Percentiles rank a stretch among this genome's conserved stretches.
phyloP scores from a whole-genome alignment of 768 basidiomycete species.

The Rubroboletus satanas region DNA sequence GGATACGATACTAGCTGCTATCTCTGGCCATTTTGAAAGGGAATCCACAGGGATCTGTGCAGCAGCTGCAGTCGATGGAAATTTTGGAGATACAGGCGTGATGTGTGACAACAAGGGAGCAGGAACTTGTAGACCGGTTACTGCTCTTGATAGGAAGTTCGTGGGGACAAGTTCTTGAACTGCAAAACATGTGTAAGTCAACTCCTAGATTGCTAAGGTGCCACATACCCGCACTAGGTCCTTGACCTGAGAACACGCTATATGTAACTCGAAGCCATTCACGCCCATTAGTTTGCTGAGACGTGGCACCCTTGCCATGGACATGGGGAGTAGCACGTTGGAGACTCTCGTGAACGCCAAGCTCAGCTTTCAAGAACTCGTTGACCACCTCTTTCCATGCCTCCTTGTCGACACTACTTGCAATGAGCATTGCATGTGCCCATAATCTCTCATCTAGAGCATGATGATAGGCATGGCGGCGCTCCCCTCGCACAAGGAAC shows the following conservation, averaged over 20 bases:
- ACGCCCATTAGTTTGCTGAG: constrained; percentile 43
- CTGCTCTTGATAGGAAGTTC: constrained; percentile 43
- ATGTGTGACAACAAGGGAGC: constrained; percentile 30
- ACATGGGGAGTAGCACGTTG: constrained; percentile 11
- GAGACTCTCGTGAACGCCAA: constrained; percentile 42
- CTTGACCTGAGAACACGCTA: constrained; percentile 81
- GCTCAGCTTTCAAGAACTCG: constrained; percentile 78
- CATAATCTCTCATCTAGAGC: constrained; percentile 88
- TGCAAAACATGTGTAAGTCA: constrained; percentile 27
- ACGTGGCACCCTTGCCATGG: constrained; percentile 19
- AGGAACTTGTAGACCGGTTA: constrained; percentile 38
- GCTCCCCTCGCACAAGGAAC: constrained; percentile 78
- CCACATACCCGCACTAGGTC: constrained; percentile 61
- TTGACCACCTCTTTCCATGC: constrained; percentile 88
- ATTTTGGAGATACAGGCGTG: constrained; percentile 65
- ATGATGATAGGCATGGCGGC: constrained; percentile 80
- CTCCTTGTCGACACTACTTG: constrained; percentile 89
- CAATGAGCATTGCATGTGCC: constrained; percentile 94
- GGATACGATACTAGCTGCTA: constrained; percentile 76
- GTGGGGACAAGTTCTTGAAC: constrained; percentile 73
- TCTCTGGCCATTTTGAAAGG: constrained; percentile 80
- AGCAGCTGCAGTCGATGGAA: constrained; percentile 42
- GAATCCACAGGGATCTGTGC: constrained; percentile 57
- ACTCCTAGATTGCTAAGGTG: not conserved
- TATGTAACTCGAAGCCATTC: constrained; percentile 80